A percentile compares a stretch with the other conserved stretches of the same genome.
Conservation (phyloP, 441 rosid species). For the Kokia cookei region DNA sequence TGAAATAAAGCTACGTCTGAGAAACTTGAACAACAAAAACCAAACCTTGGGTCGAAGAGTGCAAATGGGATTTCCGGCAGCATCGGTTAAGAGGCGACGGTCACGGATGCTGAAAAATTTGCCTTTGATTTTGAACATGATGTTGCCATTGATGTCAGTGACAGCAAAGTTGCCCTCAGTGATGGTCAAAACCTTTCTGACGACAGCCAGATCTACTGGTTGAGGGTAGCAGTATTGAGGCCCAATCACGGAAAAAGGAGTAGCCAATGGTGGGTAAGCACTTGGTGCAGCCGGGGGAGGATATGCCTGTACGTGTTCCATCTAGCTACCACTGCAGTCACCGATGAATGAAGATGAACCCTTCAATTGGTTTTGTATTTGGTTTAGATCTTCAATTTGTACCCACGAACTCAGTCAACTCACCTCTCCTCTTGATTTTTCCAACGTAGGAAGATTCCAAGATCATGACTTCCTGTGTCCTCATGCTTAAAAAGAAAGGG, state of each 20-base stretch:
- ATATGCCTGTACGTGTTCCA: not conserved
- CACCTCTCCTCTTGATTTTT: too few species aligned
- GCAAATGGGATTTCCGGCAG: constrained; percentile 1
- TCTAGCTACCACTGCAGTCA: not conserved
- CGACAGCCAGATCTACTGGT: constrained; percentile 3
- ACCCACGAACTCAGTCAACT: not conserved
- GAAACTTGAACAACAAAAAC: not conserved
- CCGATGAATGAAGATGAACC: not conserved
- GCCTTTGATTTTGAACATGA: constrained; percentile 2
- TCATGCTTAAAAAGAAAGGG: too few species aligned
- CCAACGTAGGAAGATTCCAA: too few species aligned
- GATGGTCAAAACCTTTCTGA: not conserved
- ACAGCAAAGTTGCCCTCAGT: not conserved
- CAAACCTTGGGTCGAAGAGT: constrained; percentile 10
- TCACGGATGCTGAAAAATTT: constrained; percentile 9
- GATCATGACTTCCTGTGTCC: too few species aligned
- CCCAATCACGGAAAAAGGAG: not conserved
- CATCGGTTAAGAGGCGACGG: constrained; percentile 6
- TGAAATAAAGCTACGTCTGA: too few species aligned
- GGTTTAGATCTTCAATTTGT: not conserved
- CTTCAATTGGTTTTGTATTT: not conserved
- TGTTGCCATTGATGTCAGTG: constrained; percentile 3
- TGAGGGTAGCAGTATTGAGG: constrained; percentile 2
- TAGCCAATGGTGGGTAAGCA: not conserved
- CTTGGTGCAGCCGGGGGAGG: not conserved